Conservation (phyloP, 1,284 basidiomycete genomes). For the Boletus semigastroideus region DNA sequence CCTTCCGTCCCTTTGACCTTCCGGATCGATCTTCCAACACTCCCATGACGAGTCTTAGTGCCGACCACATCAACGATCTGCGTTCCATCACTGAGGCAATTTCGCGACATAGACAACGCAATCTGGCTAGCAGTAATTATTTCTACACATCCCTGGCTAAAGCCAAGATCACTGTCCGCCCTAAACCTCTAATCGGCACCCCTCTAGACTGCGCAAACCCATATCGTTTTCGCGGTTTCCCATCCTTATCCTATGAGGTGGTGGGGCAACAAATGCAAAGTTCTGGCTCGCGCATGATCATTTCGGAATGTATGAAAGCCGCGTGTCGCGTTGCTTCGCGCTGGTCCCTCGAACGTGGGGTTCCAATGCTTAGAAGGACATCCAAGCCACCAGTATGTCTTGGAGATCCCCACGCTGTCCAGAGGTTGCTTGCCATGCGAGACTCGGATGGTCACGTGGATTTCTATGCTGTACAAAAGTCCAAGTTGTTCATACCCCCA, state of each 20-base stretch:
- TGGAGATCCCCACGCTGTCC: slow-evolving; percentile 34
- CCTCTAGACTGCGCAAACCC: slow-evolving; percentile 36
- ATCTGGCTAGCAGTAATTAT: slow-evolving; percentile 17
- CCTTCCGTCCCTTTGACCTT: slow-evolving; percentile 46
- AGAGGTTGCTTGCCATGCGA: slow-evolving; percentile 42
- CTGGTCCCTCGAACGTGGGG: slow-evolving; percentile 60
- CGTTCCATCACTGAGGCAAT: slow-evolving; percentile 18
- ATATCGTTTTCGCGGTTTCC: slow-evolving; percentile 56
- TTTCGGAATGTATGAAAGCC: slow-evolving; percentile 85
- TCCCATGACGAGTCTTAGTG: slow-evolving; percentile 1
- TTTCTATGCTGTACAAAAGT: slow-evolving; percentile 33
- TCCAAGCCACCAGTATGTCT: slow-evolving; percentile 39
- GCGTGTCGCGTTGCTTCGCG: slow-evolving; percentile 77
- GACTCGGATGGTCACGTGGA: slow-evolving; percentile 44
- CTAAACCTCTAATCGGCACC: slow-evolving; percentile 31
- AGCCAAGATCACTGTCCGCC: slow-evolving; percentile 24
- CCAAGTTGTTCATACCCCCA: slow-evolving; percentile 35
- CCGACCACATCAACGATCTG: slow-evolving; percentile 43
- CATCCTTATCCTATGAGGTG: slow-evolving; percentile 51
- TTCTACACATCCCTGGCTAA: slow-evolving; percentile 29
- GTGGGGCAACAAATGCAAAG: slow-evolving; percentile 26
- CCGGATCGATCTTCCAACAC: slow-evolving; percentile 1
- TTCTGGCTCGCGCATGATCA: slow-evolving; percentile 50
- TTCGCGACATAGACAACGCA: slow-evolving; percentile 26
- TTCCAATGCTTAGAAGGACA: slow-evolving; percentile 70